A percentile compares a stretch with the other conserved stretches of the same genome.
These are phyloP conservation scores for Sporothrix euskadiensis DNA, from an alignment of 2,329 filamentous ascomycete species.

Conservation along the genomic window DNA sequence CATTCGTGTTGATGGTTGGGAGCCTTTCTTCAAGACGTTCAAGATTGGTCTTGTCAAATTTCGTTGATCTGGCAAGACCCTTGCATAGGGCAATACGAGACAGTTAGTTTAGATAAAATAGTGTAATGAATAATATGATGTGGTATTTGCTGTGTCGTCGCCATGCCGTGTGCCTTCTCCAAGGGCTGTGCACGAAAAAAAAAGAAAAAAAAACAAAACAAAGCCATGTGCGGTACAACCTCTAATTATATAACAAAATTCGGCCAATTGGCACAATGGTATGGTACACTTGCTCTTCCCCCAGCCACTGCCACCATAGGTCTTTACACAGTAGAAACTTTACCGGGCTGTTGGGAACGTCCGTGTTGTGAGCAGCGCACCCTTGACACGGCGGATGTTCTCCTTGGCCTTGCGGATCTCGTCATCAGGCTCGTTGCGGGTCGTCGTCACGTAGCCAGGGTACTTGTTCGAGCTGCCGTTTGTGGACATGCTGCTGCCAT, in stretches of 20 bases:
- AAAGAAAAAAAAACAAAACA: not conserved
- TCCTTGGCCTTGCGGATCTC: constrained; percentile 72
- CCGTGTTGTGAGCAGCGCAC: constrained; percentile 70
- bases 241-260: not conserved
- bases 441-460: constrained; percentile 46
- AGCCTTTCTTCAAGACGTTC: constrained; percentile 41
- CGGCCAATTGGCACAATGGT: not conserved
- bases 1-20: constrained; percentile 49
- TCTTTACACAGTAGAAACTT: not conserved
- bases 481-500: constrained; percentile 34
- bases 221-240: not conserved
- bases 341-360: constrained; percentile 62
- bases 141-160: not conserved
- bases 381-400: constrained; percentile 77
- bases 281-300: not conserved
- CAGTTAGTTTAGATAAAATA: no score
- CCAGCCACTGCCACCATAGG: not conserved
- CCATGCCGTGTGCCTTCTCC: not conserved
- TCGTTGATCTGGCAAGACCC: not conserved
- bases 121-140: not conserved
- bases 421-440: constrained; percentile 60
- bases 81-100: not conserved
- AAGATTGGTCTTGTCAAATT: not conserved
- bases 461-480: constrained; percentile 44
- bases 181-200: not conserved